These are phyloP conservation scores for Trichoderma atrobrunneum DNA, from an alignment of 2,329 filamentous ascomycete genomes.

Conservation along the genomic window DNA sequence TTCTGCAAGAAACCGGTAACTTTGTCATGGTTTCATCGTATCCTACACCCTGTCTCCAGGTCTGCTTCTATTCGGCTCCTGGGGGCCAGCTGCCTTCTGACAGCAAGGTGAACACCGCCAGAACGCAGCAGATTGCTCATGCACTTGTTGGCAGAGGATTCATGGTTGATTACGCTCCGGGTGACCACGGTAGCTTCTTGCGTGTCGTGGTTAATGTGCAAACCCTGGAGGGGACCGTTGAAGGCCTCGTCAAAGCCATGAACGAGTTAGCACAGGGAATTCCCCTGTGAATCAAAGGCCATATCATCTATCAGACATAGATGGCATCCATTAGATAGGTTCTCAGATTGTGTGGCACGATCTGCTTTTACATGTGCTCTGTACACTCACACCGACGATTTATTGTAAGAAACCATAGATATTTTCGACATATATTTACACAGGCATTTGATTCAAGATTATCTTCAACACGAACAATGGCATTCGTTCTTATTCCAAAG, in stretches of 20 bases:
- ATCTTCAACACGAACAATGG: neutral
- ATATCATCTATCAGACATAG: neutral
- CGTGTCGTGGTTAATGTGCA: conserved; percentile 59
- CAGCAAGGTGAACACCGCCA: conserved; percentile 45
- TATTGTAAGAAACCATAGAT: neutral
- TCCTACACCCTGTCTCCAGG: conserved; percentile 84
- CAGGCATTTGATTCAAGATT: neutral
- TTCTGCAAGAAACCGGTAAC: conserved; percentile 54
- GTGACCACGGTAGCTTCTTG: conserved; percentile 54
- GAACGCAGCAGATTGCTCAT: conserved; percentile 48
- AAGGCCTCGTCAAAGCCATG: conserved; percentile 54
- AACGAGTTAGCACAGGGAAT: conserved; percentile 41
- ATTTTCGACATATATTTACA: neutral
- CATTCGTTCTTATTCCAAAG: neutral
- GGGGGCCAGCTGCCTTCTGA: conserved; percentile 45
- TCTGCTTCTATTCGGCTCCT: conserved; percentile 86
- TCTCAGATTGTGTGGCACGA: too few species aligned
- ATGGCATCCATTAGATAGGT: neutral
- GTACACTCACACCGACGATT: neutral
- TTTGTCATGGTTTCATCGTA: conserved; percentile 72
- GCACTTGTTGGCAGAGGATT: conserved; percentile 51
- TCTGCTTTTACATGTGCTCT: neutral
- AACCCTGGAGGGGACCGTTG: conserved; percentile 50
- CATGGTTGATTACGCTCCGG: conserved; percentile 62
- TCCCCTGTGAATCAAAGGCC: neutral